Evolutionary conservation across 1,139 yeast genomes (phyloP).

Genomic region (Yamadazyma atlantica): DNA sequence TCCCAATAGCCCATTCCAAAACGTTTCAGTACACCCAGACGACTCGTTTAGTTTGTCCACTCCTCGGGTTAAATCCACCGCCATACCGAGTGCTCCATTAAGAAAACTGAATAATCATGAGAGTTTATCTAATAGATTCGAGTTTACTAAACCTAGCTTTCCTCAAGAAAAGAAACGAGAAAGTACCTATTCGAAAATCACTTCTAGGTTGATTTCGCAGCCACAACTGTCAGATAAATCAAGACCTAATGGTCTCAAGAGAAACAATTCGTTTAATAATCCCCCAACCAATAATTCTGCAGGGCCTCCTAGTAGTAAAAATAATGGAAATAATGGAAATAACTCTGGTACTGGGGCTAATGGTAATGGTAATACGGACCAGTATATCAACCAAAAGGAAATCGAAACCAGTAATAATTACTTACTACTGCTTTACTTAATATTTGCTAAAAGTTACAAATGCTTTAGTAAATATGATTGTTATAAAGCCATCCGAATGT

Average conservation of each 20-base stretch:
- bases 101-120: conserved; percentile 37
- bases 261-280: conserved; percentile 8
- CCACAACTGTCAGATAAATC: conserved; percentile 22
- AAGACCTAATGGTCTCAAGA: conserved; percentile 1
- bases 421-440: conserved; percentile 52
- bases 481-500: conserved; percentile 70
- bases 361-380: conserved; percentile 7
- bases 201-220: conserved; percentile 54
- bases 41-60: conserved; percentile 39
- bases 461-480: conserved; percentile 73
- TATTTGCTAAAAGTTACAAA: conserved; percentile 65
- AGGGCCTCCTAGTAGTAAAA: not conserved
- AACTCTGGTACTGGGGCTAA: conserved; percentile 7
- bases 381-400: conserved; percentile 24
- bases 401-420: conserved; percentile 44
- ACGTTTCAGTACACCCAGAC: conserved; percentile 22
- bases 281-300: conserved; percentile 8
- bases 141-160: conserved; percentile 36
- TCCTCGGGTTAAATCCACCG: conserved; percentile 44
- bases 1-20: conserved; percentile 7
- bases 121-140: conserved; percentile 19
- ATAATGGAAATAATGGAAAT: not conserved
- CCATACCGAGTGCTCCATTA: conserved; percentile 55
- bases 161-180: conserved; percentile 28
- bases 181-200: conserved; percentile 45